Evolutionary conservation across 345 rosid species (phyloP), one percentile per base, ranked within the genome.

Genomic region (Populus nigra): DNA sequence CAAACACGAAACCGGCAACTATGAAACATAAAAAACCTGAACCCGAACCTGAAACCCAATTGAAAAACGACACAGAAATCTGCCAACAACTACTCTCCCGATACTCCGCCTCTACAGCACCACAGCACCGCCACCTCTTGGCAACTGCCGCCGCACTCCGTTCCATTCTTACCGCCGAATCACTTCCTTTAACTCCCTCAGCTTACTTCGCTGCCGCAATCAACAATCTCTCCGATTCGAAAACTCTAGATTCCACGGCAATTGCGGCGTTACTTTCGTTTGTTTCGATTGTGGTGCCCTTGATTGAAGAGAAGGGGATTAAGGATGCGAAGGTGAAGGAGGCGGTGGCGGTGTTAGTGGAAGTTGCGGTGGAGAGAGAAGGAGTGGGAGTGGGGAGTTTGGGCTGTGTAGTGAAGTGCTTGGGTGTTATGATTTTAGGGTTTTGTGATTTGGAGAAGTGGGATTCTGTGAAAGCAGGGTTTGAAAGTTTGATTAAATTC

Each of bases 41-140:
- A 59, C 31, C 33, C n/a, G 70, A 72, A 61, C 22, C 43, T 1
- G 79, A 75, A 15, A 5, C 75, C 57, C n/a, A n/a, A 39, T 71
- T 78, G 81, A 86, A 88, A 62, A 82, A 86, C 53, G 80, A 87
- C 77, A 43, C 86, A 38, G 98, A 96, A 73, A 80, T 96, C 74
- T 96, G 91, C 84, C 92, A 89, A 71, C 96, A 92, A 72, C 93
- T 96, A 66, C 88, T 96, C 89, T 92, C 90, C 81, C 98, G 99
- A 33, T 96, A 96, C 68, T 85, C 94, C 62, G 81, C 91, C 50
- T 96, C 96, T 47, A 83, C 97, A 1, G 98, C 99, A 59, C 82
- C 90, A 0, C 98, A 96, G 77, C 97, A 93, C 82, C 89, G 94
- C 75, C 98, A 94, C 83, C 95, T 94, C 62, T 82, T 93, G 57